Evolutionary conservation across 805 yeast species (phyloP), one percentile per base, ranked within the genome.

Genomic region (Ogataea polymorpha): DNA sequence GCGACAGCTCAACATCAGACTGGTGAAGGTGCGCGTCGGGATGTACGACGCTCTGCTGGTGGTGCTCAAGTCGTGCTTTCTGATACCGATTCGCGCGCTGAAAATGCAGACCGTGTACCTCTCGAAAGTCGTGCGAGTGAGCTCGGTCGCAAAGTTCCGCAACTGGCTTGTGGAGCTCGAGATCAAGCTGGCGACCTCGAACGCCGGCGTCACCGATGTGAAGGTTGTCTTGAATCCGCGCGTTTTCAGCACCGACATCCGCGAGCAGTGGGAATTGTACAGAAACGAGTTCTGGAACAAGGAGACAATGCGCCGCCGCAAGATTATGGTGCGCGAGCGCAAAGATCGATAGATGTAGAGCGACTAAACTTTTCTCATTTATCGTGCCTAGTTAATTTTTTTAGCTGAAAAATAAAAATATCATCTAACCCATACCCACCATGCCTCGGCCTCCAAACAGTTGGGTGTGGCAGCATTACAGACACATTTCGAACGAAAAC

Each of bases 191-290:
- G 49, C 45, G n/a, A 46, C 54, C 35, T 63, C 74, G 4, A 64
- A 83, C 45, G 71, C 77, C n/a, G 96, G 95, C 0, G 80, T 84
- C 6, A 75, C 77, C 18, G 88, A 86, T 50, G 88, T 90, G 10
- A 90, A 89, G 59, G 60, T 93, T 7, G 84, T 87, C 8, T 68
- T 93, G 41, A 82, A 83, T 43, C 85, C 97, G 3, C 69, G 96
- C 37, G 81, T 82, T 1, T 93, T 91, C 63, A 78, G 79, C 45
- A 80, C 93, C 0, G 90, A 85, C 35, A 77, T 85, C 6, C 74
- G 96, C 48, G 96, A 90, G 60, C 90, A 88, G 8, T 91, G 99
- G 98, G 99, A 91, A 56, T 62, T 88, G 29, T 91, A 90, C 55
- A 66, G 99, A 45, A 86, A 86, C 51, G 97, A 90, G 59, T 93